Base-by-base conservation (phyloP, 2,329 filamentous ascomycete species). In the Verticillium longisporum region DNA sequence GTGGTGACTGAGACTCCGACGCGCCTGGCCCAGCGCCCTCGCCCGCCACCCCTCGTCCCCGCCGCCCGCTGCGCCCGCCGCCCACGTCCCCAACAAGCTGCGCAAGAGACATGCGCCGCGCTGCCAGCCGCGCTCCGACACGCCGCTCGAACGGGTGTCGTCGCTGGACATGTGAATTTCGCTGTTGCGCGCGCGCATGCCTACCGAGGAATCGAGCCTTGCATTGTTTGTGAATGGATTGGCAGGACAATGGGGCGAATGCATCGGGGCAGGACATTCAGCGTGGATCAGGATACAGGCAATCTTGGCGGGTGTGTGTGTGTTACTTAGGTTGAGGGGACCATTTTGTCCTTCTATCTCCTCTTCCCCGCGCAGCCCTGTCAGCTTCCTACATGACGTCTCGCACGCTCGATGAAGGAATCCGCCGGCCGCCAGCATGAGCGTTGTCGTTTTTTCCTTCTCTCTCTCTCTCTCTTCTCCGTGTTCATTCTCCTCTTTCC, bases 1-100 rank as follows among this genome's bases (percentile, higher is more conserved):
- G 54, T 95, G 91, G 91, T 95, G 82, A 86, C 64, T 65, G 62
- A 62, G 58, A 37, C 62, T 65, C 57, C 61, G 62, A 34, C 57
- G 62, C 56, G 62, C 57, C 58, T 65, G 60, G 62, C 57, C 62
- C 37, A 32, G 32, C 56, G 18, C 56, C 36, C 32, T 36, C 55
- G 26, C 37, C 26, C 18, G 10, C 56, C 18, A n/a, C 56, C 26
- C 57, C 31, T 60, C 59, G 34, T 59, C 61, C 13, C 57, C 59
- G 10, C 33, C 57, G 11, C 18, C 56, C 13, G 11, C 54, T 31
- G 6, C 32, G 7, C 7, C 54, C 13, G 13, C 37, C 53, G 36
- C 57, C 56, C 57, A 61, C n/a, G 21, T 50, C 34, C 61, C 63
- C 9, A 65, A 61, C 11, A 65, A 65, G 56, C 31, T 65, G 55